Conservation (phyloP, 192 early-diverging fungal species). For the Allomyces javanicus region DNA sequence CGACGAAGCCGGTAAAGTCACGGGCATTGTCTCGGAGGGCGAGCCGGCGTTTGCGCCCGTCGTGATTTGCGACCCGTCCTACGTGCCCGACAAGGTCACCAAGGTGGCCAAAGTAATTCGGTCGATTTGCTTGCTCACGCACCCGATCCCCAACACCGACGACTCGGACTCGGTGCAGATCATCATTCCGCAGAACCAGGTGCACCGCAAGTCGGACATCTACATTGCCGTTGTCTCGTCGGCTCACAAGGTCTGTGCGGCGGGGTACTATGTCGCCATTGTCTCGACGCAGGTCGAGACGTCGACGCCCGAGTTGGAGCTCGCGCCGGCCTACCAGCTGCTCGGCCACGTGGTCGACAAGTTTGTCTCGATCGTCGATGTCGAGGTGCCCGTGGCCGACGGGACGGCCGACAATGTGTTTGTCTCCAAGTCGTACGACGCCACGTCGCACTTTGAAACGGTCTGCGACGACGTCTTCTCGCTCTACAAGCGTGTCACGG, state of each 20-base stretch:
- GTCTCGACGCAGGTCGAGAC: constrained; percentile 95
- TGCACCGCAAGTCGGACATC: constrained; percentile 82
- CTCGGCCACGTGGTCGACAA: constrained; percentile 79
- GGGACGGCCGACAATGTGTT: constrained; percentile 68
- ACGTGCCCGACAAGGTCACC: constrained; percentile 62
- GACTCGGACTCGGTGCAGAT: constrained; percentile 80
- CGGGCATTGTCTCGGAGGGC: constrained; percentile 74
- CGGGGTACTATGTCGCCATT: constrained; percentile 78
- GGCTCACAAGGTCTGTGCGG: constrained; percentile 80
- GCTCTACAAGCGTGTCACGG: constrained; percentile 67
- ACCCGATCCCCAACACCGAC: constrained; percentile 75
- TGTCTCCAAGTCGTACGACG: constrained; percentile 90
- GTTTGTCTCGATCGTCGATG: constrained; percentile 66
- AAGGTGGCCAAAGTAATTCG: constrained; percentile 75
- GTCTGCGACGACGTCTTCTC: constrained; percentile 89
- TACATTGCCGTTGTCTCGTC: constrained; percentile 81
- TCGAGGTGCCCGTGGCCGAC: constrained; percentile 73
- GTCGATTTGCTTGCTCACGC: constrained; percentile 82
- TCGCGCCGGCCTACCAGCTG: constrained; percentile 66
- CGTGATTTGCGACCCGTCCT: constrained; percentile 94
- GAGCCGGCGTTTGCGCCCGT: constrained; percentile 62
- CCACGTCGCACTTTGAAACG: constrained; percentile 97
- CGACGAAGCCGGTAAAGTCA: constrained; percentile 58
- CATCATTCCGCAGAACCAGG: constrained; percentile 95
- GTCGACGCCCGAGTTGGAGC: constrained; percentile 70